Evolutionary conservation across 2,329 filamentous ascomycete species (phyloP), one percentile per base, ranked within the genome.

Genomic region (Periconia sp.): DNA sequence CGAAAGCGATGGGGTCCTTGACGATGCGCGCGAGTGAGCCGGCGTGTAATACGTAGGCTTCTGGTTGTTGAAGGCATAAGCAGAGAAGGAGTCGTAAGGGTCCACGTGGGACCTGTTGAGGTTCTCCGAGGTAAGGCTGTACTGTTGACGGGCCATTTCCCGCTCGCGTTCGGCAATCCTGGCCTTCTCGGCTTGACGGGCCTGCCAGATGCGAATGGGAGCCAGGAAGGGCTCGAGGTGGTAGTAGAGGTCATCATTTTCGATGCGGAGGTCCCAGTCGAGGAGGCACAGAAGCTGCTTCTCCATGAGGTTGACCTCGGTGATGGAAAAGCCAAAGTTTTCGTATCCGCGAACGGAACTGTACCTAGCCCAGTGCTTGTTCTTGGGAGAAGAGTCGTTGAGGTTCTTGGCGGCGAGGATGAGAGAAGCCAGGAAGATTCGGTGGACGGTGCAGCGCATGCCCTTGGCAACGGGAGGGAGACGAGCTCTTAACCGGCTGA

Each of bases 351-450:
- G 82, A 64, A 96, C 87, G 66, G 87, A 79, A 55, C 89, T 96
- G 81, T 97, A 99, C 68, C 87, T 88, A 61, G 94, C 92, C 94
- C 94, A 99, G 82, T 99, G 94, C 86, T 97, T 97, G 85, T 99
- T 99, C 87, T 97, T 97, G 59, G 94, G 94, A 13, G 92, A 97
- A 57, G 92, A 96, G 81, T 97, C 94, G 75, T 99, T 97, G 64
- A 97, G 84, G 76, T 97, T 97, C 86, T 99, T 99, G 65, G 94
- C 93, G 1, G 94, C 87, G 47, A 88, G 79, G 70, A 94, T 94
- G 62, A 93, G 86, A 15, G 90, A 81, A 41, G 91, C 93, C 46
- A 99, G 84, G 79, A 99, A 97, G 82, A 99, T 97, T 67, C 94
- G 89, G 81, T 99, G 94, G 45, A 93, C 91, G 20, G 94, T 97